Conservation (phyloP, 23 red algal genomes). For the Pyropia yezoensis region DNA sequence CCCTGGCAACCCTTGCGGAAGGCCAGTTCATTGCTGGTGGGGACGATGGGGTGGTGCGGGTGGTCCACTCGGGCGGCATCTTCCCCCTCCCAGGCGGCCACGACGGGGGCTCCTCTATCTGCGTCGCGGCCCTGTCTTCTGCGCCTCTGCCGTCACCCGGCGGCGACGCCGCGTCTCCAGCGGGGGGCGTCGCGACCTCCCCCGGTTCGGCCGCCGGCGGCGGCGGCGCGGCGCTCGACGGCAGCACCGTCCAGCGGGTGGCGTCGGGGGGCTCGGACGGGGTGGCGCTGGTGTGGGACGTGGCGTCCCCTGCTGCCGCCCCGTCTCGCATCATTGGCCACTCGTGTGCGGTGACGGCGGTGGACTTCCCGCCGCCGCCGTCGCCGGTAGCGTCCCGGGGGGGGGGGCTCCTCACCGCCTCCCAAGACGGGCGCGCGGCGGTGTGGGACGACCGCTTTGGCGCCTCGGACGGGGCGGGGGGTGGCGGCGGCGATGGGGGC, state of each 20-base stretch:
- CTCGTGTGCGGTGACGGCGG: slow-evolving; percentile 49
- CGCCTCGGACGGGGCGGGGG: slow-evolving; percentile 6
- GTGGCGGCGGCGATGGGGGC: neutral
- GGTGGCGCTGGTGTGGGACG: slow-evolving; percentile 54
- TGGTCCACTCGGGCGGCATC: slow-evolving; percentile 59
- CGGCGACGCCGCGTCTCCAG: neutral
- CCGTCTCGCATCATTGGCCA: slow-evolving; percentile 65
- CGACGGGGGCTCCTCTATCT: slow-evolving; percentile 26
- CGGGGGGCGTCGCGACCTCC: neutral
- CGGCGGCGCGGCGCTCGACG: slow-evolving; percentile 17
- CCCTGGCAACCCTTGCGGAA: slow-evolving; percentile 43
- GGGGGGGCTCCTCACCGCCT: slow-evolving; percentile 49
- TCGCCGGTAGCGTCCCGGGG: slow-evolving; percentile 8
- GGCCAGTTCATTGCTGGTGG: slow-evolving; percentile 69
- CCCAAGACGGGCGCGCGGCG: slow-evolving; percentile 52
- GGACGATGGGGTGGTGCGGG: slow-evolving; percentile 64
- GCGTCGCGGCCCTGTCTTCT: slow-evolving; percentile 7
- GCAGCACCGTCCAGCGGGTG: slow-evolving; percentile 28
- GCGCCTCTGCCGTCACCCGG: neutral
- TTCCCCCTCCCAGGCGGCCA: slow-evolving; percentile 63
- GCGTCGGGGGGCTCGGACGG: slow-evolving; percentile 41
- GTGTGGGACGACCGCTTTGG: slow-evolving; percentile 65
- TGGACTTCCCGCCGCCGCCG: slow-evolving; percentile 31
- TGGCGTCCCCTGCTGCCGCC: slow-evolving; percentile 40
- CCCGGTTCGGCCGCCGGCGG: slow-evolving; percentile 1